phyloP scores from a whole-genome alignment of 352 stramenopile species.

The Phytophthora sojae region DNA sequence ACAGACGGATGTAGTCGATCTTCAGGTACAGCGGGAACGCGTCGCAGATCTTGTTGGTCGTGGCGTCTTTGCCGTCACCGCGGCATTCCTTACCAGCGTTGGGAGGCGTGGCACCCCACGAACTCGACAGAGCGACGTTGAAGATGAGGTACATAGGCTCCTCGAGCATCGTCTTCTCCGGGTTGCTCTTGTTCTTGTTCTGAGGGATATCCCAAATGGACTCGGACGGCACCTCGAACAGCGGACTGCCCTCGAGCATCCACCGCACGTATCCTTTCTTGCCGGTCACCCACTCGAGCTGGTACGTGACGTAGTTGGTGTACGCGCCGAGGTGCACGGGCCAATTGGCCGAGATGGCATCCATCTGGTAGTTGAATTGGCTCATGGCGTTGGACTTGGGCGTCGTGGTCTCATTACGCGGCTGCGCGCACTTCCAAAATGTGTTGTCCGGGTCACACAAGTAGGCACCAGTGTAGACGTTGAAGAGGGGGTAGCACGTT shows the following conservation, averaged over 20 bases:
- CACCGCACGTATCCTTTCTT: constrained; percentile 52
- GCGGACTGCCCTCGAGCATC: constrained; percentile 72
- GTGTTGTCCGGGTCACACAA: constrained; percentile 59
- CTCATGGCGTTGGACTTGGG: constrained; percentile 58
- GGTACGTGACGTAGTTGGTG: constrained; percentile 59
- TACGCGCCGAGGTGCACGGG: constrained; percentile 72
- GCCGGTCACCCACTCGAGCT: constrained; percentile 52
- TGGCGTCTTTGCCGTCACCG: constrained; percentile 35
- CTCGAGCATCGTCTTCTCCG: constrained; percentile 86
- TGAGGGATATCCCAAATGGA: constrained; percentile 51
- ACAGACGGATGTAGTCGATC: constrained; percentile 90
- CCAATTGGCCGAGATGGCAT: constrained; percentile 72
- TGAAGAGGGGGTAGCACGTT: constrained; percentile 54
- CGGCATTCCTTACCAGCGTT: constrained; percentile 34
- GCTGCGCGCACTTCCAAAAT: constrained; percentile 43
- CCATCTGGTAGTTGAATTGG: constrained; percentile 44
- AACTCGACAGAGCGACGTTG: constrained; percentile 93
- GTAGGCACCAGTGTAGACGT: constrained; percentile 54
- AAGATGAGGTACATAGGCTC: constrained; percentile 95
- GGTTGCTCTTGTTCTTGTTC: constrained; percentile 50
- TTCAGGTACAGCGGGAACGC: constrained; percentile 67
- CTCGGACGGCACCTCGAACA: constrained; percentile 81
- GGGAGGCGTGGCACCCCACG: constrained; percentile 43
- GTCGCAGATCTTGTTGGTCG: constrained; percentile 57
- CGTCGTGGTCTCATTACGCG: constrained; percentile 43